phyloP scores from a whole-genome alignment of 208 protist genomes.

The Endotrypanum monterogeii region DNA sequence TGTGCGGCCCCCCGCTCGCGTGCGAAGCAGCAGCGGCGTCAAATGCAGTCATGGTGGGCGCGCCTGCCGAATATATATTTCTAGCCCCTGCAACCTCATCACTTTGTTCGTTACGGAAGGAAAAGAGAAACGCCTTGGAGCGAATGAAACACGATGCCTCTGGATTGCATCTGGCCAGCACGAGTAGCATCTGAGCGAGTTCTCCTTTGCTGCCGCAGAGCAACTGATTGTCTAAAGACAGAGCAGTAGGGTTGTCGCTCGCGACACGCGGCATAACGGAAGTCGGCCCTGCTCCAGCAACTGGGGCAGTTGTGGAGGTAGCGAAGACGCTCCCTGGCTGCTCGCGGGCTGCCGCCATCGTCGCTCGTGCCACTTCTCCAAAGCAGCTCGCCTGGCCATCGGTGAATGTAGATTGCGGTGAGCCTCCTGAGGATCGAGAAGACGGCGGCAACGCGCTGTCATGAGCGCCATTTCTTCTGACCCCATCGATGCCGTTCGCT shows the following conservation, averaged over 20 bases:
- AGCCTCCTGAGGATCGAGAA: background rate
- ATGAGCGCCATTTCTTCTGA: background rate
- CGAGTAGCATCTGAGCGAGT: conserved; percentile 71
- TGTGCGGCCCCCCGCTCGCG: background rate
- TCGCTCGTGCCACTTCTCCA: background rate
- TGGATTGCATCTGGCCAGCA: conserved; percentile 63
- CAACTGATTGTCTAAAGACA: conserved; percentile 66
- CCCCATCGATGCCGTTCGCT: conserved; percentile 1
- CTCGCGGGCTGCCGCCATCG: background rate
- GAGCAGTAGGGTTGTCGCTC: conserved; percentile 20
- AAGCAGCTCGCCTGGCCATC: background rate
- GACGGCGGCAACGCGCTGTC: background rate
- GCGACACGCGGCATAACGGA: background rate
- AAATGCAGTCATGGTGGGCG: background rate
- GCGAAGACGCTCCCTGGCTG: background rate
- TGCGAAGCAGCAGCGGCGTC: background rate
- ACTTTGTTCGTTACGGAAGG: conserved; percentile 41
- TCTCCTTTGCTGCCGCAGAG: conserved; percentile 56
- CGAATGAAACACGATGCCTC: conserved; percentile 71
- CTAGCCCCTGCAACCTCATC: background rate
- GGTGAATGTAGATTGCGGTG: background rate
- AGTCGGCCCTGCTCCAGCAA: background rate
- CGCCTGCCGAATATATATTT: background rate
- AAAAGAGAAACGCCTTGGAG: conserved; percentile 66
- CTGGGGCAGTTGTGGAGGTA: background rate